These are phyloP conservation scores for Exidia glandulosa DNA, from an alignment of 768 basidiomycete genomes.

Conservation along the genomic window DNA sequence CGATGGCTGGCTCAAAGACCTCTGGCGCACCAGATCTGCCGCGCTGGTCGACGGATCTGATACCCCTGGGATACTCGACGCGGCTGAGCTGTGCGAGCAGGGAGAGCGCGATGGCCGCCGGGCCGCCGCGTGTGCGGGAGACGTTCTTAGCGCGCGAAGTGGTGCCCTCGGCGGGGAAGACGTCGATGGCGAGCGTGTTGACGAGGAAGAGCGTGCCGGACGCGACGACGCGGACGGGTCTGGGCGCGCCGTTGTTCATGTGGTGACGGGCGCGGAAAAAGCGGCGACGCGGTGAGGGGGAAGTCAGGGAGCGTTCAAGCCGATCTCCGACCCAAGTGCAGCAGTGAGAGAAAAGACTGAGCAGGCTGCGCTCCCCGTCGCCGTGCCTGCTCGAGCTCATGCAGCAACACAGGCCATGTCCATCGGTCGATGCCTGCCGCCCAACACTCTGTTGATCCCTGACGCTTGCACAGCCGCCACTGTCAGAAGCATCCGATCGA, in stretches of 20 bases:
- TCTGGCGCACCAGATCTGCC: neutral
- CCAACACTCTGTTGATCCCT: no score
- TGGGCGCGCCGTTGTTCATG: neutral
- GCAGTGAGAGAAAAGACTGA: no score
- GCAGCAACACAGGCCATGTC: no score
- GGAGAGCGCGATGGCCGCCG: constrained; percentile 58
- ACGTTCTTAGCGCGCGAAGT: constrained; percentile 66
- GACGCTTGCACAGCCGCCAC: no score
- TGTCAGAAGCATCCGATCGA: no score
- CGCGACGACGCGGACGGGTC: constrained; percentile 47
- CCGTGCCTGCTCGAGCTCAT: no score
- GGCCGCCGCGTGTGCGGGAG: constrained; percentile 54
- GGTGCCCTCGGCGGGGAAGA: constrained; percentile 45
- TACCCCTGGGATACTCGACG: neutral
- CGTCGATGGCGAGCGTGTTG: constrained; percentile 52
- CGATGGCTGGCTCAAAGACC: constrained; percentile 27
- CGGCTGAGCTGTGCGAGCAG: constrained; percentile 49
- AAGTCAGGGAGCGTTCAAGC: no score
- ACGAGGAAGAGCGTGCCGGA: constrained; percentile 75
- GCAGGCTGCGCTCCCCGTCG: no score
- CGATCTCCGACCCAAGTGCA: no score
- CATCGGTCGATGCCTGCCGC: no score
- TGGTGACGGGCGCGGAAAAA: no score
- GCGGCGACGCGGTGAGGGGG: no score
- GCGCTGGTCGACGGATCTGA: neutral